phyloP scores from a whole-genome alignment of 257 asterid genomes.

The Petunia secreta region DNA sequence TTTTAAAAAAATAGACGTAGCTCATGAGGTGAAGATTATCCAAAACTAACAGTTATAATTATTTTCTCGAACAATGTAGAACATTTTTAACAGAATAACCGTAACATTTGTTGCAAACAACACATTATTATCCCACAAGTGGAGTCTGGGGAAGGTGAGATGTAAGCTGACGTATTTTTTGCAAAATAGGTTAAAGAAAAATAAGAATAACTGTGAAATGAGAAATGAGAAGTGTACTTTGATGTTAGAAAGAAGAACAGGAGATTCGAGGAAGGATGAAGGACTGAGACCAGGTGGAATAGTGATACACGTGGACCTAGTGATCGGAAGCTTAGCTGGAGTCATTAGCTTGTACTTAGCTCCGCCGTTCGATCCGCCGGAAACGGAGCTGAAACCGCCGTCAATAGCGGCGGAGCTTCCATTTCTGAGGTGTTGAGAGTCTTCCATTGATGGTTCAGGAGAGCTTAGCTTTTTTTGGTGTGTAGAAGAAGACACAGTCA shows the following conservation, averaged over 20 bases:
- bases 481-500: constrained; percentile 27
- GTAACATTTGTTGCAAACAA: no score
- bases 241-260: constrained; percentile 88
- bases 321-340: constrained; percentile 98
- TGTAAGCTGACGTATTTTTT: no score
- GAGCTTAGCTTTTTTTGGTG: background rate
- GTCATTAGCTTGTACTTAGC: constrained; percentile 92
- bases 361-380: constrained; percentile 28
- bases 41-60: no score
- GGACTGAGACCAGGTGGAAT: constrained; percentile 98
- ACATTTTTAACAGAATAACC: background rate
- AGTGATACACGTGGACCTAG: constrained; percentile 81
- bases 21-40: background rate
- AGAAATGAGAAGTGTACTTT: constrained; percentile 52
- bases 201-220: background rate
- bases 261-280: constrained; percentile 92
- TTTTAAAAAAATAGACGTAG: background rate
- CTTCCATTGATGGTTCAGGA: constrained; percentile 33
- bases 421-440: constrained; percentile 22
- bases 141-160: no score
- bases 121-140: no score
- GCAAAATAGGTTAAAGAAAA: background rate
- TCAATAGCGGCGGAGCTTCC: background rate
- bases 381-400: background rate
- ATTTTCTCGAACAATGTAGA: background rate